phyloP scores from a whole-genome alignment of 306 rosid species.

The Inga leiocalycina region DNA sequence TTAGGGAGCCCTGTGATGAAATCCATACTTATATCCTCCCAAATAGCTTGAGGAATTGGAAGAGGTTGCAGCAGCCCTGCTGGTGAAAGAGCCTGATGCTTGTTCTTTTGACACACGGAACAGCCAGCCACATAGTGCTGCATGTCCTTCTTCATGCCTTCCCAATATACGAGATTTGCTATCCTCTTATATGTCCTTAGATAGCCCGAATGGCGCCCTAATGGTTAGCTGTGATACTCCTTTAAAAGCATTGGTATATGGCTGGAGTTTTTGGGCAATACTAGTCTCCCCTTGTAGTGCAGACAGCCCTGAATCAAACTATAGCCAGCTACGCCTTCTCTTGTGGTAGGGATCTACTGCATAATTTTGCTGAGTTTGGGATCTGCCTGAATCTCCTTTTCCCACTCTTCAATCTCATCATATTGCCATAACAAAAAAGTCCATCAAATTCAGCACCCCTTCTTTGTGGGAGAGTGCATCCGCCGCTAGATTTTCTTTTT shows the following conservation, averaged over 20 bases:
- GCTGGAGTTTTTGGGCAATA: not conserved
- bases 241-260: too few relatives aligned
- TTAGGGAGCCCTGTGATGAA: not conserved
- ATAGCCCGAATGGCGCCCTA: too few relatives aligned
- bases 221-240: not conserved
- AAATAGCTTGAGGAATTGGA: not conserved
- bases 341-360: too few relatives aligned
- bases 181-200: not conserved
- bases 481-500: too few relatives aligned
- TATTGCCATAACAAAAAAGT: too few relatives aligned
- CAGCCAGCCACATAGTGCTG: not conserved
- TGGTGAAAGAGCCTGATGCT: not conserved
- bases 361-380: too few relatives aligned
- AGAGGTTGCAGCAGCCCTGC: not conserved
- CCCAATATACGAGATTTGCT: not conserved
- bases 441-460: too few relatives aligned
- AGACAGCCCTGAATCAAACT: not conserved
- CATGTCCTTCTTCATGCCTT: not conserved
- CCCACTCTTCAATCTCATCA: too few relatives aligned
- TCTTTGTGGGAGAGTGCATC: too few relatives aligned
- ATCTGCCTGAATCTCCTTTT: too few relatives aligned
- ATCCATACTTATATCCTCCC: not conserved
- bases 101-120: not conserved
- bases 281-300: not conserved
- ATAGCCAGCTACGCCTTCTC: too few relatives aligned